Percentiles rank a stretch among this genome's conserved stretches.
phyloP scores from a whole-genome alignment of 768 basidiomycete genomes.

The Mycena vulgaris region DNA sequence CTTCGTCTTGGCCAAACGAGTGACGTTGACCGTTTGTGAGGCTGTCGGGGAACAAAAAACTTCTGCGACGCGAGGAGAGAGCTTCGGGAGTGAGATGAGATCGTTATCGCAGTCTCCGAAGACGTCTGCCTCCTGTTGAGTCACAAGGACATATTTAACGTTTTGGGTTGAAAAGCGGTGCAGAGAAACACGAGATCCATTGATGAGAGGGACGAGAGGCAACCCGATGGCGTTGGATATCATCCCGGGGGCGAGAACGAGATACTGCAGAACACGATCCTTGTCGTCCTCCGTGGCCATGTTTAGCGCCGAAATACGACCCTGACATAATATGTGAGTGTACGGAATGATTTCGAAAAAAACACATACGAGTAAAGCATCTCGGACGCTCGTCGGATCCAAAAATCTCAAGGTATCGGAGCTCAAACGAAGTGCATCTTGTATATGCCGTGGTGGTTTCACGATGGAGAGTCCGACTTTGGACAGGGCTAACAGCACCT shows the following conservation, averaged over 20 bases:
- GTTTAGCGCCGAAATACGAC: background rate
- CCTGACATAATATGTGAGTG: constrained; percentile 13
- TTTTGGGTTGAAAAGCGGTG: background rate
- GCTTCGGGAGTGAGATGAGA: constrained; percentile 30
- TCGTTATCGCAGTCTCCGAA: constrained; percentile 25
- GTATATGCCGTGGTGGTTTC: constrained; percentile 16
- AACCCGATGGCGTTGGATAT: constrained; percentile 29
- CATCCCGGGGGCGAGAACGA: constrained; percentile 22
- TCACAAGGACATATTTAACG: constrained; percentile 19
- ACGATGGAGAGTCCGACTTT: constrained; percentile 29
- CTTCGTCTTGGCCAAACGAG: constrained; percentile 22
- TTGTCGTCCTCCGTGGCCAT: constrained; percentile 25
- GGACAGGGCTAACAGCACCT: constrained; percentile 20
- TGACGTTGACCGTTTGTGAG: constrained; percentile 15
- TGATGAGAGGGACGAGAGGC: constrained; percentile 35
- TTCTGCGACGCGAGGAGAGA: constrained; percentile 12
- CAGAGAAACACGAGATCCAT: constrained; percentile 30
- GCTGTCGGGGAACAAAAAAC: constrained; percentile 14
- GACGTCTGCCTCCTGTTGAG: constrained; percentile 29
- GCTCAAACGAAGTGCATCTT: background rate
- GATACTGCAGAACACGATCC: constrained; percentile 34
- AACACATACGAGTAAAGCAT: constrained; percentile 28
- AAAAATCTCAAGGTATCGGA: background rate
- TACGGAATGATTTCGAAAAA: background rate
- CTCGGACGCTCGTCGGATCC: constrained; percentile 11